Percentiles rank a stretch among this genome's conserved stretches.
Evolutionary conservation across 495 filamentous ascomycete genomes (phyloP).

Genomic region (Cudoniella acicularis): DNA sequence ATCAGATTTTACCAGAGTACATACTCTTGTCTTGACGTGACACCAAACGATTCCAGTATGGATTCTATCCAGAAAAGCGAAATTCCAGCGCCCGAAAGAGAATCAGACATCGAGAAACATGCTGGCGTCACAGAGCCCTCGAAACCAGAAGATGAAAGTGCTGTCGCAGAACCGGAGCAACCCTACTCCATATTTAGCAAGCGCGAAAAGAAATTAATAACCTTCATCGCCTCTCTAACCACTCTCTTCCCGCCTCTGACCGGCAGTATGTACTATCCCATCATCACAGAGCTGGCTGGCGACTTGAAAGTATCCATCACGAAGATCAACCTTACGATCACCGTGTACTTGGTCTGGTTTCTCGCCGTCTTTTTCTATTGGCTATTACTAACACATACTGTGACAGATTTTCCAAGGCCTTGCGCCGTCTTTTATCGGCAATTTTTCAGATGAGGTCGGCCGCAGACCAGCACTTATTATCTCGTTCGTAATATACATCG

Average conservation of each 20-base stretch:
- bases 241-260: constrained; percentile 70
- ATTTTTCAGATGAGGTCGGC: constrained; percentile 50
- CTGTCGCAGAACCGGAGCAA: not conserved
- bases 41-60: too few relatives aligned
- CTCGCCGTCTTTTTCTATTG: constrained; percentile 5
- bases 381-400: not conserved
- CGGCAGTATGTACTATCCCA: constrained; percentile 69
- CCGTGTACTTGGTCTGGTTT: constrained; percentile 35
- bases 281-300: constrained; percentile 49
- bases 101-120: too few relatives aligned
- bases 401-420: constrained; percentile 50
- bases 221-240: constrained; percentile 54
- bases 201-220: constrained; percentile 53
- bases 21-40: too few relatives aligned
- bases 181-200: not conserved
- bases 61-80: too few relatives aligned
- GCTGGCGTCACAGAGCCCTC: too few relatives aligned
- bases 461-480: constrained; percentile 51
- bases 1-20: too few relatives aligned
- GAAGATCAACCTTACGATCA: constrained; percentile 61
- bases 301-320: constrained; percentile 51
- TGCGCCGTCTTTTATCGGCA: constrained; percentile 54
- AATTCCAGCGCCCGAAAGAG: too few relatives aligned
- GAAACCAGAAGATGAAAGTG: not conserved
- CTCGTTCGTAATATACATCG: constrained; percentile 47